These are phyloP conservation scores for Globisporangium parvum DNA, from an alignment of 352 stramenopile genomes.

Conservation along the genomic window DNA sequence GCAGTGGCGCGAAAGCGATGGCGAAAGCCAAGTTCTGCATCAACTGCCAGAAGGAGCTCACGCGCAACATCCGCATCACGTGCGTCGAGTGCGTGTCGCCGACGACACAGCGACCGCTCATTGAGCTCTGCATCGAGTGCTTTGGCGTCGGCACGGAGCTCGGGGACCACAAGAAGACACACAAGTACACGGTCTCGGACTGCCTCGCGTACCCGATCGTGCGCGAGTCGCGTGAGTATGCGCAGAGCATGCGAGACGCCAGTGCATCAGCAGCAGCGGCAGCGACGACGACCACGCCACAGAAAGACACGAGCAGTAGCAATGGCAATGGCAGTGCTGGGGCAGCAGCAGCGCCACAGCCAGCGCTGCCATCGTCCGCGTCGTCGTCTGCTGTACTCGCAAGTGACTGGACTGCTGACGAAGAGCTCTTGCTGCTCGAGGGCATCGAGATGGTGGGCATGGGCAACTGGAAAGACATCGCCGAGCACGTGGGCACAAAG, in stretches of 20 bases:
- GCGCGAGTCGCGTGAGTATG: slow-evolving; percentile 24
- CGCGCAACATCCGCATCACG: slow-evolving; percentile 81
- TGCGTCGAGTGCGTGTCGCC: slow-evolving; percentile 61
- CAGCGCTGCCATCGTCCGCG: neutral
- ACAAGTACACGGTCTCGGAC: slow-evolving; percentile 79
- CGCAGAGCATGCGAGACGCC: slow-evolving; percentile 3
- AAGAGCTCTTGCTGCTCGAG: slow-evolving; percentile 95
- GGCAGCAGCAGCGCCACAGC: neutral
- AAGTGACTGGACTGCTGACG: slow-evolving; percentile 89
- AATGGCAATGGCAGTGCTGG: slow-evolving; percentile 13
- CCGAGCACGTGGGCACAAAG: slow-evolving; percentile 81
- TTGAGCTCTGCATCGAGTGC: slow-evolving; percentile 95
- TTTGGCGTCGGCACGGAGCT: slow-evolving; percentile 85
- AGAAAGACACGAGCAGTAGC: slow-evolving; percentile 15
- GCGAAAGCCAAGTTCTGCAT: slow-evolving; percentile 76
- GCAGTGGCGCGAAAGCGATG: slow-evolving; percentile 6
- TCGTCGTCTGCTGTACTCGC: slow-evolving; percentile 5
- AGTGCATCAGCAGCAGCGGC: slow-evolving; percentile 2
- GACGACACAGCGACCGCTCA: slow-evolving; percentile 29
- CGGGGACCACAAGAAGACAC: slow-evolving; percentile 73
- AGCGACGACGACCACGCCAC: slow-evolving; percentile 6
- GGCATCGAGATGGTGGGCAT: slow-evolving; percentile 94
- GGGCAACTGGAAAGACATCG: slow-evolving; percentile 95
- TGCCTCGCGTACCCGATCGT: slow-evolving; percentile 77
- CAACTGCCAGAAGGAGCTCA: slow-evolving; percentile 83